Conservation (phyloP, 2,329 filamentous ascomycete species). For the Colletotrichum brevisporum region DNA sequence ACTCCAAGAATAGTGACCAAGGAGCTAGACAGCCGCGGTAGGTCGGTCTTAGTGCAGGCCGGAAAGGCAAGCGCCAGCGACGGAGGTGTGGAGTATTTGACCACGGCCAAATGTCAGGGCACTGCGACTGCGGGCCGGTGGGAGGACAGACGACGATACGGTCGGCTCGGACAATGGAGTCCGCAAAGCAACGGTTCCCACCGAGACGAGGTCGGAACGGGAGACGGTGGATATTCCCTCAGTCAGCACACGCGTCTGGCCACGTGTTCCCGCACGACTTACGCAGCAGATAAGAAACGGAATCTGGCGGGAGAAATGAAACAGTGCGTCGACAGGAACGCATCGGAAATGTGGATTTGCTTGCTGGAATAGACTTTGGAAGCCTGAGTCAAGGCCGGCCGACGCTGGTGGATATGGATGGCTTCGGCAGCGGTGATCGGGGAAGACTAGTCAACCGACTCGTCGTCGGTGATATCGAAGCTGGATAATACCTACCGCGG, state of each 20-base stretch:
- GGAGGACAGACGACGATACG: not conserved
- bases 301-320: constrained; percentile 29
- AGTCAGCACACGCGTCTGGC: constrained; percentile 33
- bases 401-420: constrained; percentile 7
- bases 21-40: no score
- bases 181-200: constrained; percentile 8
- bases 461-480: no score
- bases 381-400: constrained; percentile 29
- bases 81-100: no score
- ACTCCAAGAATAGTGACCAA: no score
- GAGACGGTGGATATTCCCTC: constrained; percentile 2
- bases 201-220: not conserved
- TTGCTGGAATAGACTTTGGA: constrained; percentile 34
- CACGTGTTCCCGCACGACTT: constrained; percentile 29
- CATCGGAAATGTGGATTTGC: constrained; percentile 22
- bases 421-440: constrained; percentile 2
- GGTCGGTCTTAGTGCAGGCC: no score
- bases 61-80: no score
- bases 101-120: not conserved
- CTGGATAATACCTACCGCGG: no score
- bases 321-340: constrained; percentile 8
- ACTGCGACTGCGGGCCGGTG: not conserved
- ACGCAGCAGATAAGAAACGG: constrained; percentile 1
- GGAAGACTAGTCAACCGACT: not conserved
- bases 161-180: not conserved